Evolutionary conservation across 2,329 filamentous ascomycete genomes (phyloP), one percentile per base, ranked within the genome.

Genomic region (Whalleya microplaca): DNA sequence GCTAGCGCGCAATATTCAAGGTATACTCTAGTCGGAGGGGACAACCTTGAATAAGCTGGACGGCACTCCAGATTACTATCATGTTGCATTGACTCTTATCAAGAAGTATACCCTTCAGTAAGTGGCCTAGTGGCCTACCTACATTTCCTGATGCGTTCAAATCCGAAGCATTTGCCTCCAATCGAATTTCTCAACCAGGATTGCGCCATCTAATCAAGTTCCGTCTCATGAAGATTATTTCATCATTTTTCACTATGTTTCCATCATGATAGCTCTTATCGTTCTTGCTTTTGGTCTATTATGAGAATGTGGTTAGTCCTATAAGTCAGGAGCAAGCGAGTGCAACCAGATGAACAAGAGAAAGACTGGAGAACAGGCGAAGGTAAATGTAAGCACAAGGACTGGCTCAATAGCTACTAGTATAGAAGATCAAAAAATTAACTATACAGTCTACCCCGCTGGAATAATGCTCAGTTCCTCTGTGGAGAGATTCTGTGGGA

Each of bases 141-240:
- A 4, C 43, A 27, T 44, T 53, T 21, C 41, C 55, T 37, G 54
- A 62, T 49, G 62, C 19, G 54, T 48, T 14, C 48, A 83, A 76
- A 68, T 79, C 23, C 81, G 85, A 32, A 86, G 88, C 66, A 78
- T 85, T 60, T 89, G 81, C 70, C 82, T 84, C 27, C 74, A 89
- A 1, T 69, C 76, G 50, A 84, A 88, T 67, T 88, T 82, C 64
- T 74, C 76, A 0, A 72, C 73, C 3, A 81, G 80, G 10, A 64
- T 79, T 19, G 69, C 71, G 41, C 63, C 66, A 5, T 61, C 70
- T n/a, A 82, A 80, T 64, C 71, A 73, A 0, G 71, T 83, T 19
- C 76, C 80, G 0, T 76, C 69, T 42, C 73, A 83, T 58, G 82
- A 86, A 63, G 75, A 66, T 2, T 87, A 83, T 66, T 75, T 79